Base-by-base conservation (phyloP, 2,329 filamentous ascomycete species). In the Emmonsiellopsis sp. region DNA sequence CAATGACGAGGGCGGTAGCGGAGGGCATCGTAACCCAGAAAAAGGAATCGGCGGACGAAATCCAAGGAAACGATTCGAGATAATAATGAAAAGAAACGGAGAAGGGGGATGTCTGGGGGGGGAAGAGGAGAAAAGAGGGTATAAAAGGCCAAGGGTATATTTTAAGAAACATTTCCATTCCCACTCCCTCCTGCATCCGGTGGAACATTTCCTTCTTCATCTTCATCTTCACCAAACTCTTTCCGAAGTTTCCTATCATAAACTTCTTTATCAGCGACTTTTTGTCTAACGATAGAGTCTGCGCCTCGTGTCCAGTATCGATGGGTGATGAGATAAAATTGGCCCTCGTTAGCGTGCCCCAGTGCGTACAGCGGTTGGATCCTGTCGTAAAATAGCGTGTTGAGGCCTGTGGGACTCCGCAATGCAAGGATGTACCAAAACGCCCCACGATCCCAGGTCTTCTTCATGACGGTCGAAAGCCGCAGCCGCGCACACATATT, bases 371-470 rank as follows among this genome's bases (percentile, higher is more conserved):
- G 16, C 34, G 58, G 59, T 45, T 63, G 62, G 15, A 65, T 61
- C n/a, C 59, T 42, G 13, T 63, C 55, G 41, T 65, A 59, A 51
- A 63, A 64, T 7, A 64, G 53, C 15, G 13, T 52, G 45, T 60
- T 58, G 30, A 64, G 52, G 5, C 54, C 60, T 7, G 53, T 59
- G 2, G 61, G 62, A 47, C 56, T 62, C 8, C 34, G 52, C 15
- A 61, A 54, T 15, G 61, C 61, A 10, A 65, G 57, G 42, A 57
- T 56, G 31, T 57, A 63, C 62, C 61, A 64, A 46, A 63, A 63
- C 1, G 58, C 63, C 11, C 61, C 62, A 20, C 31, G 59, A 15
- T 54, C 54, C 59, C 59, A 61, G 16, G 54, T 58, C 38, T 59
- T 53, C 40, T 59, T 56, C 51, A 56, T 54, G 43, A 54, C 44